Base-by-base conservation (phyloP, 2,329 filamentous ascomycete genomes). In the Fusarium compactum region DNA sequence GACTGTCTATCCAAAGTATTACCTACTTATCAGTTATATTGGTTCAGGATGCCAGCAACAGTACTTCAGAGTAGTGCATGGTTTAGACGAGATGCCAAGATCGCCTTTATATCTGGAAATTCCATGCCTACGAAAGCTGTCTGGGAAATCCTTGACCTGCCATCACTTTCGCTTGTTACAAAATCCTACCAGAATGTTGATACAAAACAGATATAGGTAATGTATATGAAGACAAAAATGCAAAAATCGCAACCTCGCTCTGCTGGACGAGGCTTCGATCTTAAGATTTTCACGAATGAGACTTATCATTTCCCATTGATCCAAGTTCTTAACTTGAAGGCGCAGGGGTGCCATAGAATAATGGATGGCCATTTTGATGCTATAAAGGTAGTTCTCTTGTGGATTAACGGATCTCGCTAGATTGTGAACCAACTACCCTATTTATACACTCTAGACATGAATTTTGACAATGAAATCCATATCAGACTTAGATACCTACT, bases 271-370 rank as follows among this genome's bases (percentile, higher is more conserved):
- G 62, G 41, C 25, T 59, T 70, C 62, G 54, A 70, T 46, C 25
- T 45, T 22, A 7, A 9, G 27, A 12, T 4, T 45, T 29, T 18
- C 15, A 43, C 12, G 16, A 22, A 32, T 14, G 29, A 8, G 16
- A 45, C 15, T 16, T 10, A 5, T 15, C 25, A 27, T 27, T 27
- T 51, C 8, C 46, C 43, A 16, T 16, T 54, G 20, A 40, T 45
- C 57, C 57, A 56, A 32, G 32, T 18, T 30, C 15, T 60, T 46
- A 45, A 62, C 24, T 57, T 57, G 43, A 22, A 34, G 27, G 16
- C 16, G 32, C 27, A n/a, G 54, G 43, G 62, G 43, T 54, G 54
- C 43, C 45, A 68, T 60, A 59, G 47, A 60, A 45, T 11, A 27
- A 15, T 14, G 44, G 6, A 22, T 11, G 12, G 30, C 6, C 9